Base-by-base conservation (phyloP, 306 rosid genomes). In the Malus fusca region DNA sequence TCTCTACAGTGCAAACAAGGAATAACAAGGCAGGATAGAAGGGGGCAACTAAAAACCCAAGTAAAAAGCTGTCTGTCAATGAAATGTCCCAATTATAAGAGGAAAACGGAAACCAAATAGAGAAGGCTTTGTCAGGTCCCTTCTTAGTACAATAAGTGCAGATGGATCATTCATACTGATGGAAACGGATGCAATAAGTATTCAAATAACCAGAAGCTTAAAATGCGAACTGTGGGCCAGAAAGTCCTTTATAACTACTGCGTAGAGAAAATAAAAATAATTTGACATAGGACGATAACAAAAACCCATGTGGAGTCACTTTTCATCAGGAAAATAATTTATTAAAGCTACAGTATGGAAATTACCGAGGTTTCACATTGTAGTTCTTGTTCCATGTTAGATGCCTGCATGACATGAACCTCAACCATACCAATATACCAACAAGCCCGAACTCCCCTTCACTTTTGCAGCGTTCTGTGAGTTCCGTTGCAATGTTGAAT, bases 321-420 rank as follows among this genome's bases (percentile, higher is more conserved):
- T 55, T 42, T 30, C 21, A 5, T 37, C 37, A 35, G 55, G 56
- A 52, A 74, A 61, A 33, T 74, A 6, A 56, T 2, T 5, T n/a
- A 31, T 30, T n/a, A 25, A 55, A 43, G n/a, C 23, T 26, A 48
- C 44, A 58, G 63, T n/a, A 15, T 17, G 64, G 18, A 19, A n/a
- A 5, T 66, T 79, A 83, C 86, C 76, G 79, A 52, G 83, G 86
- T 73, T 83, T 83, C 68, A 83, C 86, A 75, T 83, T 83, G 63
- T 75, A 83, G 33, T 83, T 83, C 61, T 83, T 83, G 66, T 83
- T 83, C 86, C 83, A 83, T 17, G 73, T 75, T 67, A 83, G 81
- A 71, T 83, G 86, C 76, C 81, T 79, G 63, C 78, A 73, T 28
- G 83, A 77, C 83, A 83, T 79, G 75, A 83, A 83, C 46, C 83